phyloP scores from a whole-genome alignment of 768 basidiomycete genomes.

The Infundibulicybe gibba region DNA sequence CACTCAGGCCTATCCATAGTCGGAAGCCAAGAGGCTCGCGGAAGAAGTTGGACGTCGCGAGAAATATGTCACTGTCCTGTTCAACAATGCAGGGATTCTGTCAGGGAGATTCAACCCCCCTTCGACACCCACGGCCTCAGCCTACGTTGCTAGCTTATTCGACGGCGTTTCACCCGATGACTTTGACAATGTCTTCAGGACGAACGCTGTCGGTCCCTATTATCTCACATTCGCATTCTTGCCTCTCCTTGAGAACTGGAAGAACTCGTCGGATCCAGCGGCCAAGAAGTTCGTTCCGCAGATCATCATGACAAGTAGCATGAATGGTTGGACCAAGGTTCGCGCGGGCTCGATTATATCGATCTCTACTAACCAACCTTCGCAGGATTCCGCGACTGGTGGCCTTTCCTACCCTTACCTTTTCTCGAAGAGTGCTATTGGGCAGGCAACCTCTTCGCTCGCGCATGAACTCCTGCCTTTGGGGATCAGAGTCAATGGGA shows the following conservation, averaged over 20 bases:
- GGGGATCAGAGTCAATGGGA: conserved; percentile 45
- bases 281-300: conserved; percentile 39
- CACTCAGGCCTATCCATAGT: conserved; percentile 15
- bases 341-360: neutral
- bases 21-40: conserved; percentile 39
- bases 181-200: conserved; percentile 30
- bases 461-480: conserved; percentile 45
- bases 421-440: conserved; percentile 45
- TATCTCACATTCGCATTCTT: conserved; percentile 58
- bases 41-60: conserved; percentile 32
- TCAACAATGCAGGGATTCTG: conserved; percentile 45
- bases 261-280: conserved; percentile 20
- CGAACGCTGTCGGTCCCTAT: conserved; percentile 44
- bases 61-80: conserved; percentile 38
- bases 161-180: conserved; percentile 30
- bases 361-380: neutral
- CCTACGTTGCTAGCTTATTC: conserved; percentile 34
- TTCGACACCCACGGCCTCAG: conserved; percentile 24
- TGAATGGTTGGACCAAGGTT: conserved; percentile 54
- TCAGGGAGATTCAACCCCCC: conserved; percentile 23
- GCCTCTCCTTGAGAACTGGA: conserved; percentile 47
- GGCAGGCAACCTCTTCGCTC: conserved; percentile 39
- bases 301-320: conserved; percentile 46
- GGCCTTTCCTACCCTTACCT: conserved; percentile 42
- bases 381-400: conserved; percentile 35